phyloP scores from a whole-genome alignment of 192 early-diverging fungal species.

The Pecoramyces ruminantium region DNA sequence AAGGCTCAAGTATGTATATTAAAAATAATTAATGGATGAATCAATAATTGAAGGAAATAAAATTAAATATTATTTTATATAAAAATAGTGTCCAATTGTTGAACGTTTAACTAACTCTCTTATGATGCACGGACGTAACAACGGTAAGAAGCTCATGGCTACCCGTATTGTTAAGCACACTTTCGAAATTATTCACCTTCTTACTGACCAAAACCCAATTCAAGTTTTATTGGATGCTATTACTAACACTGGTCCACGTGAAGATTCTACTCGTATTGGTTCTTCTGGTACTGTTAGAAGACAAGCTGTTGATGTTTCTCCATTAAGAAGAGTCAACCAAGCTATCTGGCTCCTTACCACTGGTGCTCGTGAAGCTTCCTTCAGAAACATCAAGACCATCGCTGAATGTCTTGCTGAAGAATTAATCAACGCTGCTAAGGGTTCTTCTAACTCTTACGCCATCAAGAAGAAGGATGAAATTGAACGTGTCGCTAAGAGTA shows the following conservation, averaged over 20 bases:
- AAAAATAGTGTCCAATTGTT: conserved; percentile 74
- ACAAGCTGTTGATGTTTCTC: conserved; percentile 99
- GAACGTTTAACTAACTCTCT: conserved; percentile 97
- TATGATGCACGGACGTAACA: conserved; percentile 99
- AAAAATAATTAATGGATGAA: too few species aligned
- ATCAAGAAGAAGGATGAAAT: conserved; percentile 99
- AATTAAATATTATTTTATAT: too few species aligned
- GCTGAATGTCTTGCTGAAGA: conserved; percentile 99
- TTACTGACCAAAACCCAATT: conserved; percentile 95
- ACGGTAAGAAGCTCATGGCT: conserved; percentile 99
- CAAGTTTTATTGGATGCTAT: conserved; percentile 97
- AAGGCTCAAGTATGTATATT: conserved; percentile 78
- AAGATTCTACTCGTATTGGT: conserved; percentile 98
- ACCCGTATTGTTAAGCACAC: conserved; percentile 97
- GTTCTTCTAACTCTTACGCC: conserved; percentile 98
- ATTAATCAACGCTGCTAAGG: conserved; percentile 96
- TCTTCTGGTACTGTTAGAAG: conserved; percentile 93
- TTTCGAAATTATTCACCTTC: conserved; percentile 96
- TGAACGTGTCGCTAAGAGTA: conserved; percentile 47
- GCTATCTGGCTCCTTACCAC: conserved; percentile 83
- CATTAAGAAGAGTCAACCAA: conserved; percentile 94
- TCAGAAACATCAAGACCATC: conserved; percentile 99
- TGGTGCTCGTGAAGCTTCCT: conserved; percentile 91
- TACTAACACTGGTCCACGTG: conserved; percentile 96
- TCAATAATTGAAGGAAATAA: too few species aligned